Conservation (phyloP, 768 basidiomycete species). For the Xanthoconium stramineum region DNA sequence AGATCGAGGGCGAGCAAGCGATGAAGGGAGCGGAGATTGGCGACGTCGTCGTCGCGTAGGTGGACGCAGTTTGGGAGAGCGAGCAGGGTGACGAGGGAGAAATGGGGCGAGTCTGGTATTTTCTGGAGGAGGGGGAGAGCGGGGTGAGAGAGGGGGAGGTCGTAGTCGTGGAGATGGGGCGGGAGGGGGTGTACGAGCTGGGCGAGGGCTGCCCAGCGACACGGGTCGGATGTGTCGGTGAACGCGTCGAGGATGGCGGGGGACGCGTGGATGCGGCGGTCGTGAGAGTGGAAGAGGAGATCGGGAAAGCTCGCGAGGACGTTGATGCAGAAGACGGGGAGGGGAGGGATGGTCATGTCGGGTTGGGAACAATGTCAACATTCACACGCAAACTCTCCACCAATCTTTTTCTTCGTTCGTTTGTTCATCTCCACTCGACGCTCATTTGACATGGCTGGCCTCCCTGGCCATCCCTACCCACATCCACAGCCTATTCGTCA, state of each 20-base stretch:
- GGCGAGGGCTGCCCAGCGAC: conserved; percentile 58
- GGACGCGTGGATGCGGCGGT: conserved; percentile 32
- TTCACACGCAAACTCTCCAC: conserved; percentile 19
- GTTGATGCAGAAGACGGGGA: conserved; percentile 50
- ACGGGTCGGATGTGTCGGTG: conserved; percentile 40
- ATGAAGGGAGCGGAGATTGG: conserved; percentile 48
- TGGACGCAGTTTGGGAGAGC: conserved; percentile 52
- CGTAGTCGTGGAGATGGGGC: conserved; percentile 25
- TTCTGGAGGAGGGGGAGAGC: conserved; percentile 55
- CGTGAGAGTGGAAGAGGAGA: conserved; percentile 35
- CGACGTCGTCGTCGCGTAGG: conserved; percentile 58
- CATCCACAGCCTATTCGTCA: conserved; percentile 33
- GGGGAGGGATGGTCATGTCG: conserved; percentile 37
- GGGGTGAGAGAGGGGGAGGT: conserved; percentile 51
- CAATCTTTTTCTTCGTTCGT: not conserved
- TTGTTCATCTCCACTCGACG: conserved; percentile 10
- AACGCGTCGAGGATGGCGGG: conserved; percentile 43
- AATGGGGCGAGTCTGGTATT: conserved; percentile 51
- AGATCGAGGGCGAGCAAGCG: conserved; percentile 63
- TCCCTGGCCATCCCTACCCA: conserved; percentile 37
- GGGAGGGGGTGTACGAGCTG: conserved; percentile 62
- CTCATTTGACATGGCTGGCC: conserved; percentile 34
- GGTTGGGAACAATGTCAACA: not conserved
- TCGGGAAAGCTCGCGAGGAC: conserved; percentile 44
- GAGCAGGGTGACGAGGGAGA: conserved; percentile 63